Conservation (phyloP, 805 yeast genomes). For the Diddensiella transvaalensis region DNA sequence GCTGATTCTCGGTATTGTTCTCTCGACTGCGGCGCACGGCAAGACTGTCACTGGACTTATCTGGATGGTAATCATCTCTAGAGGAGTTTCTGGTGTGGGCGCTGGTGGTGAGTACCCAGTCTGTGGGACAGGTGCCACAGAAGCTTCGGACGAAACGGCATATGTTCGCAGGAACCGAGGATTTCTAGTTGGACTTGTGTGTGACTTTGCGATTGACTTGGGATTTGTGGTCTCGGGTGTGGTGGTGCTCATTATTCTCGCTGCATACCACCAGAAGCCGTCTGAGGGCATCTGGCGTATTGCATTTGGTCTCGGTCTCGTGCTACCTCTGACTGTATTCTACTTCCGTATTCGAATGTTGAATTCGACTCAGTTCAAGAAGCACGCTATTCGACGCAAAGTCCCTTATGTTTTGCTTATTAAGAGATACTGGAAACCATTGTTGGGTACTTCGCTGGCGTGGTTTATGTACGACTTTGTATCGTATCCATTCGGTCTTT, state of each 20-base stretch:
- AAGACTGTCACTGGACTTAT: slow-evolving; percentile 56
- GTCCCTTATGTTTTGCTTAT: slow-evolving; percentile 59
- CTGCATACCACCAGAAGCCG: slow-evolving; percentile 37
- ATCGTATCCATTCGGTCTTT: slow-evolving; percentile 80
- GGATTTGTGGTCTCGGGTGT: slow-evolving; percentile 81
- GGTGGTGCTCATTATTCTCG: slow-evolving; percentile 75
- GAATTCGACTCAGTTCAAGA: slow-evolving; percentile 58
- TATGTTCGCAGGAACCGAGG: slow-evolving; percentile 8
- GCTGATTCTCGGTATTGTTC: slow-evolving; percentile 57
- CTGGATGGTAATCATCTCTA: slow-evolving; percentile 67
- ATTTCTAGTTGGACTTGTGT: slow-evolving; percentile 5
- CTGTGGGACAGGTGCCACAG: slow-evolving; percentile 12
- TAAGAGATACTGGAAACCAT: slow-evolving; percentile 81
- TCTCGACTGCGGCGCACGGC: slow-evolving; percentile 73
- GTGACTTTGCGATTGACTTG: slow-evolving; percentile 71
- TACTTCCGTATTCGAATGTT: slow-evolving; percentile 69
- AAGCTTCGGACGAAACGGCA: slow-evolving; percentile 14
- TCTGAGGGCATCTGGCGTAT: slow-evolving; percentile 60
- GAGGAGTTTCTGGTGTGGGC: slow-evolving; percentile 76
- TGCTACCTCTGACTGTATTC: slow-evolving; percentile 70
- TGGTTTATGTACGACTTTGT: slow-evolving; percentile 93
- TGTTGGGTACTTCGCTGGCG: slow-evolving; percentile 61
- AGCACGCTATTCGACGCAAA: slow-evolving; percentile 56
- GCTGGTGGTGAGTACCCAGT: slow-evolving; percentile 90
- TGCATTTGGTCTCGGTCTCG: slow-evolving; percentile 67